Percentiles rank a stretch among this genome's conserved stretches.
These are phyloP conservation scores for Punica granatum DNA, from an alignment of 345 rosid genomes.

Conservation along the genomic window DNA sequence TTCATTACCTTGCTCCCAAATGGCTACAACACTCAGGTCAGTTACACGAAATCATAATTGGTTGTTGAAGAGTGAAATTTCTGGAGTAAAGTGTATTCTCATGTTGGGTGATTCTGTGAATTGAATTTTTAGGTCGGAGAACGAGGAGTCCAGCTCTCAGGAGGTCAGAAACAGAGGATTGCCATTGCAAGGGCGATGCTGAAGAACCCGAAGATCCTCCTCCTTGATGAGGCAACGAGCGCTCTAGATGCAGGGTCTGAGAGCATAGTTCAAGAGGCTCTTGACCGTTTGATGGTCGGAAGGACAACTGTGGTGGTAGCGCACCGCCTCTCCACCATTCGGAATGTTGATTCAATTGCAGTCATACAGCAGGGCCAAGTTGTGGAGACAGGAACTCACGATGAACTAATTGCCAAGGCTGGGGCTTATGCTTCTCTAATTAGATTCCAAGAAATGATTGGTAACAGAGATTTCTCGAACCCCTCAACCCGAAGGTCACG, in stretches of 20 bases:
- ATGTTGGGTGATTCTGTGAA: neutral
- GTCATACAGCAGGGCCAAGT: conserved; percentile 97
- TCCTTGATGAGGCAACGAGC: conserved; percentile 97
- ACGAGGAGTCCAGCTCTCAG: conserved; percentile 94
- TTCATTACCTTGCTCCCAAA: conserved; percentile 89
- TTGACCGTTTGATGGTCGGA: conserved; percentile 95
- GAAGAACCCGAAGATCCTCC: conserved; percentile 89
- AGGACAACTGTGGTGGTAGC: conserved; percentile 97
- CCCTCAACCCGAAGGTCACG: conserved; percentile 81
- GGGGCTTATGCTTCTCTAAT: conserved; percentile 90
- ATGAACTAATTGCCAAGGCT: conserved; percentile 69
- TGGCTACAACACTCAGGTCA: conserved; percentile 92
- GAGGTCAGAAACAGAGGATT: conserved; percentile 97
- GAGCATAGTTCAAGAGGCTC: conserved; percentile 97
- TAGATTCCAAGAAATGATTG: conserved; percentile 92
- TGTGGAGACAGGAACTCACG: conserved; percentile 95
- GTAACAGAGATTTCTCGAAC: conserved; percentile 78
- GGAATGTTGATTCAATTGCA: conserved; percentile 87
- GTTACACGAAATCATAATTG: neutral
- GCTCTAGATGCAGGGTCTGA: conserved; percentile 99
- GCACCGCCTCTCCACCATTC: conserved; percentile 92
- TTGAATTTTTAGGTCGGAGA: conserved; percentile 66
- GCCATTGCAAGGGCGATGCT: conserved; percentile 99
- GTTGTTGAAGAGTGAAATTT: neutral
- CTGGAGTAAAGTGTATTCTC: neutral